Evolutionary conservation across 2,329 filamentous ascomycete species (phyloP).

Genomic region (Fusarium verticillioides): DNA sequence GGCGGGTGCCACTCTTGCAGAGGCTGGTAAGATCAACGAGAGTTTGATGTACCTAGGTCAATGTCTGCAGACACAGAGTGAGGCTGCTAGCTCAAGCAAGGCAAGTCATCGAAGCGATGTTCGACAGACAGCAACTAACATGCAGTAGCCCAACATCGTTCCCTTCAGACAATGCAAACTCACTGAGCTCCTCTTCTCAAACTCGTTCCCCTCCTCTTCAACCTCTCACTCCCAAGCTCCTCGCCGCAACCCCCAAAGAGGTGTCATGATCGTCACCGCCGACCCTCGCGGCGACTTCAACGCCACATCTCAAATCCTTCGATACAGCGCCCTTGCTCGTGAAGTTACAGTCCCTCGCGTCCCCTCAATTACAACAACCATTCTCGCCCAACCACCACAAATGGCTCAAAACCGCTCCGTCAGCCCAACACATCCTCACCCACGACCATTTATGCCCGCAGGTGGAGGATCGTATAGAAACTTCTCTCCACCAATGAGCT

Average conservation of each 20-base stretch:
- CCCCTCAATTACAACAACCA: slow-evolving; percentile 82
- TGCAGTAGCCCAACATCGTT: slow-evolving; percentile 72
- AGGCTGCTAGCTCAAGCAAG: slow-evolving; percentile 78
- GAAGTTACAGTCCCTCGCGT: slow-evolving; percentile 93
- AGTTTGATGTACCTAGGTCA: slow-evolving; percentile 98
- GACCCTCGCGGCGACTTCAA: slow-evolving; percentile 96
- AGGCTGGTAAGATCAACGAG: slow-evolving; percentile 98
- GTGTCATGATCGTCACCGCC: slow-evolving; percentile 95
- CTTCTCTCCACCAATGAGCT: slow-evolving; percentile 53
- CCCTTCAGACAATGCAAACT: slow-evolving; percentile 87
- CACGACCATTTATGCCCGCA: slow-evolving; percentile 55
- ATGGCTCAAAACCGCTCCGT: slow-evolving; percentile 38
- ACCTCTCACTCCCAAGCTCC: slow-evolving; percentile 50
- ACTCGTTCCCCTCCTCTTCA: slow-evolving; percentile 78
- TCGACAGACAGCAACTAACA: slow-evolving; percentile 13
- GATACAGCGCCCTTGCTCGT: slow-evolving; percentile 91
- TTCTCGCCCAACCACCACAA: slow-evolving; percentile 57
- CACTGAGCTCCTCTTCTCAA: slow-evolving; percentile 87
- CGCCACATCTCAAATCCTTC: slow-evolving; percentile 93
- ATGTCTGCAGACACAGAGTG: slow-evolving; percentile 94
- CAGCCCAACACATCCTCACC: slow-evolving; percentile 51
- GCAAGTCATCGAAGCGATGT: slow-evolving; percentile 54
- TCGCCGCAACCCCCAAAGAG: slow-evolving; percentile 80
- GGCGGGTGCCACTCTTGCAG: slow-evolving; percentile 88
- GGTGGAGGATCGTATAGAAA: slow-evolving; percentile 52